Evolutionary conservation across 2,329 filamentous ascomycete species (phyloP).

Genomic region (Colletotrichum graminicola): DNA sequence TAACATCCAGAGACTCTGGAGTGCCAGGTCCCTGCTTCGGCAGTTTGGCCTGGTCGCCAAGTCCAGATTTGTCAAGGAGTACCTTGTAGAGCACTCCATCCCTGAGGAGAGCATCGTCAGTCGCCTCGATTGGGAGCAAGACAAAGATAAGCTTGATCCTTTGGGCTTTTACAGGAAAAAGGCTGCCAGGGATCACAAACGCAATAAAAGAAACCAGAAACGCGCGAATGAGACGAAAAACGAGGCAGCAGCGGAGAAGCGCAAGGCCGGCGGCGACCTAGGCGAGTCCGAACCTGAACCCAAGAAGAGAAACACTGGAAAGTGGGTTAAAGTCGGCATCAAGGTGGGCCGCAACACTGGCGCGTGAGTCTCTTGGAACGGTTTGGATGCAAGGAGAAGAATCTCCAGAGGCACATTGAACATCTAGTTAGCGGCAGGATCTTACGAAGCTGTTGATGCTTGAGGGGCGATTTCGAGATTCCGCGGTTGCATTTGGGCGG

Average conservation of each 20-base stretch:
- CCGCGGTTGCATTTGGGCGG: no score
- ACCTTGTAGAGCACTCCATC: slow-evolving; percentile 12
- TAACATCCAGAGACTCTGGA: slow-evolving; percentile 5
- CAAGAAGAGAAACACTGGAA: neutral
- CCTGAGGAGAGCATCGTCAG: neutral
- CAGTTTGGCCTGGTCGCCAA: neutral
- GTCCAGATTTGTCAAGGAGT: neutral
- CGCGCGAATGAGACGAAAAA: neutral
- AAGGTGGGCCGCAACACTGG: neutral
- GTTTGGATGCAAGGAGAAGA: neutral
- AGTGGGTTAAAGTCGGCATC: neutral
- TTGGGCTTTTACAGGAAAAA: neutral
- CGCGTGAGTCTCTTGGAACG: neutral
- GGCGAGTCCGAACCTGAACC: neutral
- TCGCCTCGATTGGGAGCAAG: neutral
- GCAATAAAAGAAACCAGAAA: neutral
- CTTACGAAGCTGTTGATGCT: neutral
- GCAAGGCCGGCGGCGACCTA: neutral
- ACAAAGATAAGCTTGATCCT: neutral
- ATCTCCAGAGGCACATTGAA: neutral
- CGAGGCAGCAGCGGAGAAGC: neutral
- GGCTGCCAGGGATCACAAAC: neutral
- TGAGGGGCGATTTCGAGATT: neutral
- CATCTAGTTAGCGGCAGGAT: neutral
- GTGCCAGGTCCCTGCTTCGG: neutral